Evolutionary conservation across 495 filamentous ascomycete species (phyloP), one percentile per base, ranked within the genome.

Genomic region (Astrothelium subdiscretum): DNA sequence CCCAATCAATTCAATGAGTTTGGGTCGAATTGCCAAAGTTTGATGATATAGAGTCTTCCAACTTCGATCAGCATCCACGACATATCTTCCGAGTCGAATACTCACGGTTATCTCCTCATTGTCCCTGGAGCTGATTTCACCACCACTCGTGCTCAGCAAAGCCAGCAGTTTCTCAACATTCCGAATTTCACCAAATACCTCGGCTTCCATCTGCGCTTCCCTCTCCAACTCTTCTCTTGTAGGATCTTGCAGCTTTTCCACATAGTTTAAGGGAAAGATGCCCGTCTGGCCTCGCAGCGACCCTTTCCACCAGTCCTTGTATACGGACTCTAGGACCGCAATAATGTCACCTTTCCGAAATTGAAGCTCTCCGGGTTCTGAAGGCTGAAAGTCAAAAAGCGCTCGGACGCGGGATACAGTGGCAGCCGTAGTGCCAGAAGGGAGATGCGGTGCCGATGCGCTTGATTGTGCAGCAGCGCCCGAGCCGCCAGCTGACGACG

Each of bases 221-320:
- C 89, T 84, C 74, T 96, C 91, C 67, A 98, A 75, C 76, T 98
- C 95, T 59, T 98, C 92, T 42, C 85, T 85, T 15, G 94, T 97
- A 2, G 94, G 94, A 67, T 98, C 94, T 38, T 91, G 82, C 59
- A 98, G 79, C 74, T 98, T 98, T 74, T 98, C 94, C 24, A 98
- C 95, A 73, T 98, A 98, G 74, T 98, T 98, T 59, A 98, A 81
- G 29, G 94, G 94, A 74, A 98, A 98, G 66, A 98, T 98, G 64
- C 94, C 94, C 18, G 90, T 97, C 71, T 97, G 90, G 4, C 94
- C 94, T 72, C 89, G 83, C 64, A 97, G 74, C 51, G 91, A 95
- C 3, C 94, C 94, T 69, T 95, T 95, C 94, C 94, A 98, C 94
- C 94, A 98, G 76, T 98, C 94, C 74, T 97, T 98, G 73, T 94